These are phyloP conservation scores for Talaromyces funiculosus DNA, from an alignment of 2,329 filamentous ascomycete species.

Conservation along the genomic window DNA sequence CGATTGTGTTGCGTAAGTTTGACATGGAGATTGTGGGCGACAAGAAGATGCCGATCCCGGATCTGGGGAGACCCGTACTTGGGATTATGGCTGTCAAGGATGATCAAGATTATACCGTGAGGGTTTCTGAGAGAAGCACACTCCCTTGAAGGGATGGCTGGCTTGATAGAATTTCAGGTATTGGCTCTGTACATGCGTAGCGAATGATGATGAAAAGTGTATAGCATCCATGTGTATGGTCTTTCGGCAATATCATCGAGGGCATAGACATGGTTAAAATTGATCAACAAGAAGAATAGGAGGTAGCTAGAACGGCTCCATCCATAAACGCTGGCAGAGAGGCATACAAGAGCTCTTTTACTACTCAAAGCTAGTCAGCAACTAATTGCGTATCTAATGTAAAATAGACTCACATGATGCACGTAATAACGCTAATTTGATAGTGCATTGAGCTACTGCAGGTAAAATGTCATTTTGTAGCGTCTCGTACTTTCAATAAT, in stretches of 20 bases:
- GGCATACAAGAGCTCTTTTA: too few relatives aligned
- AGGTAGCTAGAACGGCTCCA: too few relatives aligned
- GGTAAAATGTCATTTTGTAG: background rate
- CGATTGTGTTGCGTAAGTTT: background rate
- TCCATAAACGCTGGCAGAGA: background rate
- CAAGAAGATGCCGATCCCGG: background rate
- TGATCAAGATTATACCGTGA: background rate
- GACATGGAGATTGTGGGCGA: background rate
- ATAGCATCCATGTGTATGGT: background rate
- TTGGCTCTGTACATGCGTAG: background rate
- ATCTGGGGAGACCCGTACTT: background rate
- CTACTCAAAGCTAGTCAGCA: too few relatives aligned
- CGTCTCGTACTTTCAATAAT: background rate
- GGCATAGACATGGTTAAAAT: background rate
- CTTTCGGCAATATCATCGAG: background rate
- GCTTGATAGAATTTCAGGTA: background rate
- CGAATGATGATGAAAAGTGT: background rate
- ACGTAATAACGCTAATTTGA: background rate
- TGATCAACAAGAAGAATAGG: background rate
- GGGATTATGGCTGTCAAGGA: background rate
- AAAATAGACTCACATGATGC: background rate
- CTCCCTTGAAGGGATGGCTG: background rate
- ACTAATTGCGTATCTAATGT: background rate
- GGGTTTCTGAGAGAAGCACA: background rate
- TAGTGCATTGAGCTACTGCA: background rate